Evolutionary conservation across 768 basidiomycete species (phyloP).

Genomic region (Tephrocybe sp.): DNA sequence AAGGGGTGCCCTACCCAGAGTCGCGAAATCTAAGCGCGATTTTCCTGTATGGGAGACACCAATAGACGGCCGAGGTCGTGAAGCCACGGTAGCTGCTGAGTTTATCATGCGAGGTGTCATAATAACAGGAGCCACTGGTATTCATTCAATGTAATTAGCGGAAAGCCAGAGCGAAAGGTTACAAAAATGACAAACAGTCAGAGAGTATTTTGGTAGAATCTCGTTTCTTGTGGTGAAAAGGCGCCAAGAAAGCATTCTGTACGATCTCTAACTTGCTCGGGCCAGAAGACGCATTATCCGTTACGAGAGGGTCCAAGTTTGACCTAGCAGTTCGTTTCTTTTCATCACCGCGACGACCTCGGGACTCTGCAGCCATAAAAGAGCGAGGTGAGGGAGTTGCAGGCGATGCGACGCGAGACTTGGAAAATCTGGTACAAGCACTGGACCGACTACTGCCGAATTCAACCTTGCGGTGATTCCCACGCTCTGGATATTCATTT

Average conservation of each 20-base stretch:
- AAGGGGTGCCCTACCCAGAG: conserved; percentile 76
- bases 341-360: conserved; percentile 27
- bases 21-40: conserved; percentile 64
- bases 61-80: conserved; percentile 38
- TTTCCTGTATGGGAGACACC: conserved; percentile 29
- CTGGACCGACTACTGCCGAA: conserved; percentile 19
- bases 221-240: conserved; percentile 64
- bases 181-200: conserved; percentile 52
- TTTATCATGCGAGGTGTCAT: conserved; percentile 87
- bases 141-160: not conserved
- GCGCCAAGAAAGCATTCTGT: conserved; percentile 68
- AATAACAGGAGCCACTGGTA: conserved; percentile 77
- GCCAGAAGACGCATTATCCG: conserved; percentile 29
- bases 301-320: conserved; percentile 34
- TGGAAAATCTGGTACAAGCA: conserved; percentile 9
- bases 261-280: conserved; percentile 57
- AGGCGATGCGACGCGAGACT: conserved; percentile 1
- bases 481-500: conserved; percentile 14
- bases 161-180: conserved; percentile 3
- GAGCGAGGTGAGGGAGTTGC: conserved; percentile 4
- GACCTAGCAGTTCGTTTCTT: conserved; percentile 37
- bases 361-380: conserved; percentile 37
- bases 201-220: conserved; percentile 73
- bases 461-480: conserved; percentile 17
- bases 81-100: conserved; percentile 65